phyloP scores from a whole-genome alignment of 1,284 basidiomycete species.

The Abortiporus biennis region DNA sequence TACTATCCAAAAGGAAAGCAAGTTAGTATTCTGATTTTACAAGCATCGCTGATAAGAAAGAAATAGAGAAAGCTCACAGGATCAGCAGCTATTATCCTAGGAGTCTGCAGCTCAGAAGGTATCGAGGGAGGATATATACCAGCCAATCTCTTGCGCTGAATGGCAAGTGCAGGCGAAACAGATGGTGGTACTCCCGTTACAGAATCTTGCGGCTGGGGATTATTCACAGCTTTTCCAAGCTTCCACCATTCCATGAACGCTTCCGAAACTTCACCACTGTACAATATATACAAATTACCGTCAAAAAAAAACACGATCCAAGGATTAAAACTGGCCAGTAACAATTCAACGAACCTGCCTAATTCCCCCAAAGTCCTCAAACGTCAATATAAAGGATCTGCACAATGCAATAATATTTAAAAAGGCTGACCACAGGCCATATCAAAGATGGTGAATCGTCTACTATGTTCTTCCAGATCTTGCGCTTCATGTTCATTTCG shows the following conservation, averaged over 20 bases:
- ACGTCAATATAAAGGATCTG: slow-evolving; percentile 1
- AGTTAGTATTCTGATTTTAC: neutral
- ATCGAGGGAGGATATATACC: slow-evolving; percentile 15
- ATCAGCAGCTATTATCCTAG: slow-evolving; percentile 27
- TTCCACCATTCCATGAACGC: slow-evolving; percentile 26
- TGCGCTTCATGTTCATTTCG: slow-evolving; percentile 24
- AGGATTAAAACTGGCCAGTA: no score
- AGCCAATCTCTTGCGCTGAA: no score
- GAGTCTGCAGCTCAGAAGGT: slow-evolving; percentile 14
- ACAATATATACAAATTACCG: no score
- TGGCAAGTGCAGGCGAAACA: neutral
- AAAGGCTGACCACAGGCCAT: slow-evolving; percentile 44
- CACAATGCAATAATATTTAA: neutral
- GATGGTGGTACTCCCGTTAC: slow-evolving; percentile 2
- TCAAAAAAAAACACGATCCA: no score
- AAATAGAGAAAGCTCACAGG: slow-evolving; percentile 29
- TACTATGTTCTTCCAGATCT: slow-evolving; percentile 11
- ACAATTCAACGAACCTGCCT: no score
- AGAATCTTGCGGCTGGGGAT: no score
- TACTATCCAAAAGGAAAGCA: slow-evolving; percentile 28
- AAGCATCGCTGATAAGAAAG: no score
- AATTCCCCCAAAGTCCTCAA: no score
- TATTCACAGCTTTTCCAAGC: slow-evolving; percentile 10
- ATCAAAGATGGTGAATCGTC: slow-evolving; percentile 34
- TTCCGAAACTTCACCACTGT: slow-evolving; percentile 22